Conservation (phyloP, 805 yeast species). For the Kodamaea nitidulidarum region DNA sequence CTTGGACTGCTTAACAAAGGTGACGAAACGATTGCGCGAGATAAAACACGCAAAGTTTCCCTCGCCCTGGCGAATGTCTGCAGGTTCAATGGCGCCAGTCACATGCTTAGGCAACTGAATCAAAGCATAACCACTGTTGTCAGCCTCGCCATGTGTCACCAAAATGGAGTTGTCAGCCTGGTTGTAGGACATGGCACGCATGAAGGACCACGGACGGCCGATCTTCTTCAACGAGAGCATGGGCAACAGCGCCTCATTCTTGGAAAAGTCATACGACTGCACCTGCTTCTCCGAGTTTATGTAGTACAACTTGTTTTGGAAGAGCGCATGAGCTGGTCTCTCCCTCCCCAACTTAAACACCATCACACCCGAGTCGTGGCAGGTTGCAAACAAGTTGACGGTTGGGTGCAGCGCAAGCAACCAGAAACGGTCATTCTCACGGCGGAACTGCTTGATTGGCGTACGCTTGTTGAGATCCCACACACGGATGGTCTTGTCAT, state of each 20-base stretch:
- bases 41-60: slow-evolving; percentile 87
- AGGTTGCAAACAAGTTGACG: slow-evolving; percentile 90
- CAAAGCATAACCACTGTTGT: slow-evolving; percentile 64
- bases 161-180: slow-evolving; percentile 87
- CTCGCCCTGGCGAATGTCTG: slow-evolving; percentile 71
- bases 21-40: slow-evolving; percentile 91
- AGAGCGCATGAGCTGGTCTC: slow-evolving; percentile 81
- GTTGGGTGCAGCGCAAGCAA: slow-evolving; percentile 81
- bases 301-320: slow-evolving; percentile 70
- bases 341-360: slow-evolving; percentile 96
- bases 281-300: slow-evolving; percentile 84
- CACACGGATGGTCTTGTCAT: slow-evolving; percentile 91
- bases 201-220: slow-evolving; percentile 82
- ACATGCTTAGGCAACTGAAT: slow-evolving; percentile 79
- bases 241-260: slow-evolving; percentile 65
- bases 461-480: slow-evolving; percentile 96
- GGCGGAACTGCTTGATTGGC: slow-evolving; percentile 88
- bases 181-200: slow-evolving; percentile 81
- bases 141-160: slow-evolving; percentile 74
- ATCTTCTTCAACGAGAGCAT: slow-evolving; percentile 78
- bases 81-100: slow-evolving; percentile 91
- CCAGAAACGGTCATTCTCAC: slow-evolving; percentile 96
- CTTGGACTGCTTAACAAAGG: slow-evolving; percentile 59
- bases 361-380: slow-evolving; percentile 97
- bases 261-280: slow-evolving; percentile 68